Evolutionary conservation across 805 yeast species (phyloP).

Genomic region (Spencermartinsiella europaea): DNA sequence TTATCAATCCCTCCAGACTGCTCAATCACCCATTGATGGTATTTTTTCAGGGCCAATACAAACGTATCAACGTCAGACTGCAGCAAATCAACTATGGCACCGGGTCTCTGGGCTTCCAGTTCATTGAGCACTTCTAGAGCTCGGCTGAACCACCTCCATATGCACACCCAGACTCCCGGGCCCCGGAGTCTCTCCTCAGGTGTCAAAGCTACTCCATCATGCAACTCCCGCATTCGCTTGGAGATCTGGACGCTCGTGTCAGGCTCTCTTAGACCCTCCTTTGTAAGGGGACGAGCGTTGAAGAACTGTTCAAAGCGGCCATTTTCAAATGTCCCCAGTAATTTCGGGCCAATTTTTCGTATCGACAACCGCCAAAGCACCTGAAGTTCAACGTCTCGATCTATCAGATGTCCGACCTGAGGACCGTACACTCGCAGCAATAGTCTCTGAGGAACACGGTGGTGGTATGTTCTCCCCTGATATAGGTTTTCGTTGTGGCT

Average conservation of each 20-base stretch:
- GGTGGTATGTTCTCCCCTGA: conserved; percentile 24
- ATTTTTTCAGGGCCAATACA: conserved; percentile 42
- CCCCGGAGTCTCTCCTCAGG: conserved; percentile 51
- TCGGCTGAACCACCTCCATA: conserved; percentile 63
- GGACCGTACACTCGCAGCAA: conserved; percentile 84
- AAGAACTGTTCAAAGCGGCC: conserved; percentile 94
- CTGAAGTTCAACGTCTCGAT: conserved; percentile 73
- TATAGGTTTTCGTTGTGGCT: conserved; percentile 16
- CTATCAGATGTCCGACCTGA: conserved; percentile 79
- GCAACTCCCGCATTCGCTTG: conserved; percentile 94
- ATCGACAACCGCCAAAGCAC: conserved; percentile 67
- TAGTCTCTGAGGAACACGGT: conserved; percentile 49
- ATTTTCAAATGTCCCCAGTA: conserved; percentile 83
- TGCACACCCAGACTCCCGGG: conserved; percentile 64
- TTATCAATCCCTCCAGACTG: conserved; percentile 41
- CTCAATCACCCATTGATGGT: conserved; percentile 56
- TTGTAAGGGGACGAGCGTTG: conserved; percentile 72
- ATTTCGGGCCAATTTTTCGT: conserved; percentile 79
- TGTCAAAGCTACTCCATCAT: conserved; percentile 66
- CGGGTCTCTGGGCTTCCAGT: conserved; percentile 35
- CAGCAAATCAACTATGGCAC: conserved; percentile 20
- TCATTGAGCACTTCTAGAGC: conserved; percentile 42
- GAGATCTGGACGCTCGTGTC: conserved; percentile 80
- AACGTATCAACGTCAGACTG: conserved; percentile 46
- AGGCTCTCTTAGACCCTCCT: conserved; percentile 67